Base-by-base conservation (phyloP, 2,329 filamentous ascomycete species). In the Acephala macrosclerotiorum region DNA sequence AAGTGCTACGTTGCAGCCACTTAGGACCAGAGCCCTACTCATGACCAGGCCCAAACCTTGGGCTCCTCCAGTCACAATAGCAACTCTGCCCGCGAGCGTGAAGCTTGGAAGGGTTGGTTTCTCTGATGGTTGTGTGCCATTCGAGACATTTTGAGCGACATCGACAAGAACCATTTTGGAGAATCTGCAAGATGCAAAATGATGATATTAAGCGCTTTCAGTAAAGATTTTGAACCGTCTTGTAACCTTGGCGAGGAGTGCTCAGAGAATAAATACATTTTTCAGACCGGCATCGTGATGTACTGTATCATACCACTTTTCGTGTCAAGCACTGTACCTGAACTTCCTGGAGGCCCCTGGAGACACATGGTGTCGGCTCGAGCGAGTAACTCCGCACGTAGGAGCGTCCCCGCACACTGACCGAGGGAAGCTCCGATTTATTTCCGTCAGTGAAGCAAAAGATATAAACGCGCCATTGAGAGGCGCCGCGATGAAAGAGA, bases 1-100 rank as follows among this genome's bases (percentile, higher is more conserved):
- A 79, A 98, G 92, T 49, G 95, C 95, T 68, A 97, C 85, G 78
- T 97, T 90, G 11, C 93, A 92, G 60, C 95, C 95, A 61, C 92
- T 96, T 61, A 93, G 90, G 61, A 97, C 91, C 79, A 97, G 87
- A 56, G 92, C 94, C 82, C 97, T 94, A 60, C 91, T 92, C 91
- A 98, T 97, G 72, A 96, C 94, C 67, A 97, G 83, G 45, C 95
- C 95, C 65, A 98, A 80, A 8, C 95, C 95, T 76, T 94, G 86
- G 29, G 95, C 95, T 76, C 94, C 95, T 60, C 95, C 95, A 0
- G 95, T 98, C 45, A 98, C 91, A 47, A 97, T 84, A 56, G 89
- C 93, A 9, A 94, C 91, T 75, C 90, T 91, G 67, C 89, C 91
- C 77, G 97, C 91, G 38, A 98, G 86, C 9, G 93, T 95, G 81